Evolutionary conservation across 768 basidiomycete species (phyloP), one percentile per base, ranked within the genome.

Genomic region (Boletus barrowsii): DNA sequence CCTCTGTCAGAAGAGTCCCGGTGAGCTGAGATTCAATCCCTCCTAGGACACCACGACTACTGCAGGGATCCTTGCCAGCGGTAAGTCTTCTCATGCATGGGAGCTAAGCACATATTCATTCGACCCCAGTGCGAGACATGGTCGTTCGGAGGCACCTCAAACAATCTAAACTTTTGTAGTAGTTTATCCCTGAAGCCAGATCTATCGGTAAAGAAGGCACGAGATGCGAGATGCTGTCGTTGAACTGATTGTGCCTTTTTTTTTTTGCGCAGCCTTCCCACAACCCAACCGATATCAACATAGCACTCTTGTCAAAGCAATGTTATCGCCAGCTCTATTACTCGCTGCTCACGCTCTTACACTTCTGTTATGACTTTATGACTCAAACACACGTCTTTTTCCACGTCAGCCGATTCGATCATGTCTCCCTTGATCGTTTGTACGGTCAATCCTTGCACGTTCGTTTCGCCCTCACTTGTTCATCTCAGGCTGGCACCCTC

Each of bases 91-190:
- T 36, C 42, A 48, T 37, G 45, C 55, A 10, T 26, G 33, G 8
- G 51, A 40, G 41, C 35, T 7, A 14, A 39, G n/a, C 26, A 33
- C 40, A 4, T 55, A 11, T 45, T 58, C 48, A 64, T 37, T 17
- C 29, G 51, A 42, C 49, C 26, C 44, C 61, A 88, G 88, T 90
- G 47, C 79, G 87, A 37, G 88, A 90, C 63, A 90, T 89, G 87
- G 87, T 90, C 46, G 82, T 89, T 36, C 83, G 88, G 42, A 83
- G 88, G 61, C 86, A 90, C 62, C 76, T 90, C 26, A 86, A 84
- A 58, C 85, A 86, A 61, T 86, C 84, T 9, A 87, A 82, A 63
- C 76, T 90, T 37, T 71, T 88, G 62, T 88, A 73, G 77, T 37
- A 52, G 26, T 6, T 18, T 30, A 33, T 13, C 17, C 11, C 20